Evolutionary conservation across 768 basidiomycete genomes (phyloP).

Genomic region (Tulasnella sp.): DNA sequence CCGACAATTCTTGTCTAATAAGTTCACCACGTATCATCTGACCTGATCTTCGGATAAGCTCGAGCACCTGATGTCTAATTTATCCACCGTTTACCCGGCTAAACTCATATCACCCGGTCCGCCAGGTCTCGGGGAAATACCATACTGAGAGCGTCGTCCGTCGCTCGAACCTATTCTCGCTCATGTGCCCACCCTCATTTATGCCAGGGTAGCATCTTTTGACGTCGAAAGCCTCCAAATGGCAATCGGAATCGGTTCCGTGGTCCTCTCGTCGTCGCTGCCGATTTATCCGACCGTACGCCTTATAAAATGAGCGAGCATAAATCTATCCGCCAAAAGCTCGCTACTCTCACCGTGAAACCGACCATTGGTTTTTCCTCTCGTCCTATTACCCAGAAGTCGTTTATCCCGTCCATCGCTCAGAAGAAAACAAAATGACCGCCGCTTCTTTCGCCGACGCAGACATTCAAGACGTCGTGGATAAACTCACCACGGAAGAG

Average conservation of each 20-base stretch:
- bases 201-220: background rate
- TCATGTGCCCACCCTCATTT: background rate
- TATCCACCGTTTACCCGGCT: background rate
- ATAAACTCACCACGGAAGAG: conserved; percentile 66
- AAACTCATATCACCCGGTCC: background rate
- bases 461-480: conserved; percentile 56
- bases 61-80: background rate
- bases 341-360: background rate
- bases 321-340: background rate
- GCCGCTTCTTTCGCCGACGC: conserved; percentile 22
- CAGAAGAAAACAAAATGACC: background rate
- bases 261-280: background rate
- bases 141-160: background rate
- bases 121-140: background rate
- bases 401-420: background rate
- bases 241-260: background rate
- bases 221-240: background rate
- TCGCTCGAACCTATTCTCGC: background rate
- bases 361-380: background rate
- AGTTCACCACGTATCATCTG: background rate
- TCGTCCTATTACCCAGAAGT: background rate
- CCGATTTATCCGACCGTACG: background rate
- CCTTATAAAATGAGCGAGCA: background rate
- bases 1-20: background rate
- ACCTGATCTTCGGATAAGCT: background rate